Percentiles rank a stretch among this genome's conserved stretches.
phyloP scores from a whole-genome alignment of 164 flowering plant genomes.

The Kingdonia uniflora region DNA sequence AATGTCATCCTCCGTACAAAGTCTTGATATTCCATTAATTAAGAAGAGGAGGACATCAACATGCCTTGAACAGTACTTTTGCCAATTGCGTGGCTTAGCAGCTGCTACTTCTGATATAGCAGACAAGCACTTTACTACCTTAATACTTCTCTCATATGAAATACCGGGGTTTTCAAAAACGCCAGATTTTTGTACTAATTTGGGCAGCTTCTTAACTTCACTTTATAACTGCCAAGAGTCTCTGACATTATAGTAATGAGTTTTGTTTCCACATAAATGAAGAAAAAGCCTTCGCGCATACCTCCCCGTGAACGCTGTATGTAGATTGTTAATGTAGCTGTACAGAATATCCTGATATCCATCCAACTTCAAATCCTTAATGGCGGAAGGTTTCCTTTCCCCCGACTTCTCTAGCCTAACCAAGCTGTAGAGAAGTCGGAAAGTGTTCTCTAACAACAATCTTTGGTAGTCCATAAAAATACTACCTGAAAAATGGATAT shows the following conservation, averaged over 20 bases:
- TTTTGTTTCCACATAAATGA: slow-evolving; percentile 94
- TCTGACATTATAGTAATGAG: slow-evolving; percentile 87
- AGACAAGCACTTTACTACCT: slow-evolving; percentile 80
- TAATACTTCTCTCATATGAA: slow-evolving; percentile 88
- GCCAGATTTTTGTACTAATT: slow-evolving; percentile 75
- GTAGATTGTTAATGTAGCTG: slow-evolving; percentile 85
- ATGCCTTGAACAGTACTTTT: slow-evolving; percentile 86
- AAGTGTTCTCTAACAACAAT: slow-evolving; percentile 78
- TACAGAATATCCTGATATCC: slow-evolving; percentile 98
- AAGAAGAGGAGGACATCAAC: slow-evolving; percentile 70
- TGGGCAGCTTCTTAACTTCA: slow-evolving; percentile 77
- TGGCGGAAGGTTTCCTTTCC: slow-evolving; percentile 51
- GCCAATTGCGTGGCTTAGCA: slow-evolving; percentile 97
- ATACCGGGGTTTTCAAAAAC: slow-evolving; percentile 59
- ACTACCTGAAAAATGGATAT: no score
- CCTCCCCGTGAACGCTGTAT: slow-evolving; percentile 76
- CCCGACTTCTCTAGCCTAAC: slow-evolving; percentile 87
- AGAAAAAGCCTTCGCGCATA: slow-evolving; percentile 96
- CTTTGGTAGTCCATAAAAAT: slow-evolving; percentile 84
- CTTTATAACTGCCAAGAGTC: slow-evolving; percentile 97
- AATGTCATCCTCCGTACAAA: no score
- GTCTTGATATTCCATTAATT: slow-evolving; percentile 66
- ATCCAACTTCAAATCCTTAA: slow-evolving; percentile 93
- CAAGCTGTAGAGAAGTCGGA: no score
- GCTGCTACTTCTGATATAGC: slow-evolving; percentile 89